A percentile compares a stretch with the other conserved stretches of the same genome.
phyloP scores from a whole-genome alignment of 2,329 filamentous ascomycete species.

The Lasiodiplodia gonubiensis region DNA sequence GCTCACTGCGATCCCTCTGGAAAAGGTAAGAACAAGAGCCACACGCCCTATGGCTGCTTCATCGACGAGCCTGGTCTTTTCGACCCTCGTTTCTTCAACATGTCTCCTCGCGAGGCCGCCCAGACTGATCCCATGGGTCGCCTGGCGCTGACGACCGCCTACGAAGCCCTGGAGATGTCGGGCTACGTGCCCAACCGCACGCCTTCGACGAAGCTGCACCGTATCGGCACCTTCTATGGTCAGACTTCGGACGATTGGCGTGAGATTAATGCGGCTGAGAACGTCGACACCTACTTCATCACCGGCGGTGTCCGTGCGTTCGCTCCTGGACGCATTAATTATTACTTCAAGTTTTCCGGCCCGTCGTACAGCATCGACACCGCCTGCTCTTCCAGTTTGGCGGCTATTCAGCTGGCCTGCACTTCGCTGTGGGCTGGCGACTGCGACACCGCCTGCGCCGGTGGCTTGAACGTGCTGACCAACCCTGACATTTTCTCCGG shows the following conservation, averaged over 20 bases:
- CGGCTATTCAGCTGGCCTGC: conserved; percentile 74
- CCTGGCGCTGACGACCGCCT: conserved; percentile 75
- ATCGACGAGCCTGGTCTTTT: conserved; percentile 78
- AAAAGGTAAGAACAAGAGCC: conserved; percentile 76
- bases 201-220: conserved; percentile 67
- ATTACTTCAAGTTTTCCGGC: conserved; percentile 77
- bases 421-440: conserved; percentile 76
- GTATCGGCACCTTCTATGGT: conserved; percentile 76
- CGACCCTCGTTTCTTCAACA: conserved; percentile 85
- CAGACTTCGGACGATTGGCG: conserved; percentile 78
- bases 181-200: conserved; percentile 77
- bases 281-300: conserved; percentile 73
- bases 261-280: conserved; percentile 74
- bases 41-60: conserved; percentile 78
- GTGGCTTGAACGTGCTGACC: conserved; percentile 78
- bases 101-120: conserved; percentile 79
- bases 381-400: conserved; percentile 77
- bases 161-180: conserved; percentile 81
- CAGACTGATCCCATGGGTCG: conserved; percentile 84
- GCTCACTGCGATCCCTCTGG: conserved; percentile 74
- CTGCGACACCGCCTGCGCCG: conserved; percentile 80
- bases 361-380: conserved; percentile 76
- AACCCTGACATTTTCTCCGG: conserved; percentile 82
- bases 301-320: conserved; percentile 68
- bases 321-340: conserved; percentile 71